Conservation (phyloP, 2,329 filamentous ascomycete genomes). For the Aspergillus glaucus region DNA sequence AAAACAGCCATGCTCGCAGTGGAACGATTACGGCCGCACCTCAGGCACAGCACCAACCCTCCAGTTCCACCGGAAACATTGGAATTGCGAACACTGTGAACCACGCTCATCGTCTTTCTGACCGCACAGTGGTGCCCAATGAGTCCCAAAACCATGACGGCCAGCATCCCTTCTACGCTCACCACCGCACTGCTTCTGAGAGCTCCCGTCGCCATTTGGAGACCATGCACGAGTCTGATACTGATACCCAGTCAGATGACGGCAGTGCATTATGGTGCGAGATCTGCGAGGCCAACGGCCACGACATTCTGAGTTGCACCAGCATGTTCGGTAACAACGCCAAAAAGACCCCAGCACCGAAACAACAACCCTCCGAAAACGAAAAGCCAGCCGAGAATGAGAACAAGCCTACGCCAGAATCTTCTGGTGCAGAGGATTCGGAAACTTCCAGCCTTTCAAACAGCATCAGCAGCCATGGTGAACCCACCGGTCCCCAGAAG, state of each 20-base stretch:
- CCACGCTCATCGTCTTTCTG: slow-evolving; percentile 36
- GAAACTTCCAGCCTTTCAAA: slow-evolving; percentile 1
- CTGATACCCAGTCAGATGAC: slow-evolving; percentile 56
- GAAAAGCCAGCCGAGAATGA: slow-evolving; percentile 5
- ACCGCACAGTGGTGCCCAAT: slow-evolving; percentile 37
- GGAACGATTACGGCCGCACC: slow-evolving; percentile 30
- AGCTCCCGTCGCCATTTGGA: slow-evolving; percentile 28
- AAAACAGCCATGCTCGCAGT: slow-evolving; percentile 25
- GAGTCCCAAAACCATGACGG: slow-evolving; percentile 34
- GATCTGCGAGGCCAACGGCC: slow-evolving; percentile 85
- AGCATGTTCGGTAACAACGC: slow-evolving; percentile 64
- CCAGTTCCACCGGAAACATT: slow-evolving; percentile 22
- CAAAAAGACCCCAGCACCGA: slow-evolving; percentile 7
- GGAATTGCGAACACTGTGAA: slow-evolving; percentile 18
- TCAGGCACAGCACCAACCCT: slow-evolving; percentile 27
- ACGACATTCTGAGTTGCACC: slow-evolving; percentile 90
- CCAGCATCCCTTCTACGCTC: slow-evolving; percentile 19
- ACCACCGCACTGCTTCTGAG: slow-evolving; percentile 21
- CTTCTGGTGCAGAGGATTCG: slow-evolving; percentile 8
- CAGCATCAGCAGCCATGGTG: slow-evolving; percentile 6
- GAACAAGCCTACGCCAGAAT: slow-evolving; percentile 13
- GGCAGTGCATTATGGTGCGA: slow-evolving; percentile 80
- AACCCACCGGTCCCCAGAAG: slow-evolving; percentile 24
- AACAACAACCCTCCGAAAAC: slow-evolving; percentile 10
- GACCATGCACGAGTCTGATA: slow-evolving; percentile 37